Conservation (phyloP, 106 monocot genomes). For the Cymbidium sinense region DNA sequence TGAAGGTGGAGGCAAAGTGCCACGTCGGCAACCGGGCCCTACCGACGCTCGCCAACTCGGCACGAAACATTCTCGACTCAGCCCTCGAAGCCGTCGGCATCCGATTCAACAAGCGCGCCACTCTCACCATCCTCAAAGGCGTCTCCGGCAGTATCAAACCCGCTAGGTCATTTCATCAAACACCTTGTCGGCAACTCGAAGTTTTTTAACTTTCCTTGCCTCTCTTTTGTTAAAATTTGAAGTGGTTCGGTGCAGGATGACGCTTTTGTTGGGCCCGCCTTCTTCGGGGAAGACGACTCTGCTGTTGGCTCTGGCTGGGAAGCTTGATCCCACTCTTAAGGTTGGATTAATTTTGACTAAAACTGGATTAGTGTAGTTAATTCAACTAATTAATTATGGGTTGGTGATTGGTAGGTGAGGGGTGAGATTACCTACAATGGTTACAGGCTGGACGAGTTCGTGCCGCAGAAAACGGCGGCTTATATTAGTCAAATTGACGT, state of each 20-base stretch:
- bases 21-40: conserved; percentile 60
- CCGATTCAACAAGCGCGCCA: conserved; percentile 30
- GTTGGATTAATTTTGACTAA: conserved; percentile 14
- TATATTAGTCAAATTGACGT: conserved; percentile 91
- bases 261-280: conserved; percentile 78
- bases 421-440: conserved; percentile 81
- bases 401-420: conserved; percentile 9
- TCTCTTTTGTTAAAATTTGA: background rate
- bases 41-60: conserved; percentile 51
- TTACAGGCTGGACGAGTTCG: conserved; percentile 64
- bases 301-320: conserved; percentile 71
- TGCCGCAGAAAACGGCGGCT: conserved; percentile 77
- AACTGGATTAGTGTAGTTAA: background rate
- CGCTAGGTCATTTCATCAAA: conserved; percentile 30
- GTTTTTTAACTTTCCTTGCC: background rate
- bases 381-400: background rate
- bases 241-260: conserved; percentile 47
- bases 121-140: conserved; percentile 53
- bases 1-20: conserved; percentile 50
- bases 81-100: conserved; percentile 35
- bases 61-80: conserved; percentile 43
- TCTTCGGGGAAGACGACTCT: conserved; percentile 86
- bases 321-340: conserved; percentile 59
- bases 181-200: background rate
- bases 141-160: conserved; percentile 55